Evolutionary conservation across 192 early-diverging fungal genomes (phyloP).

Genomic region (Pilobolus umbonatus): DNA sequence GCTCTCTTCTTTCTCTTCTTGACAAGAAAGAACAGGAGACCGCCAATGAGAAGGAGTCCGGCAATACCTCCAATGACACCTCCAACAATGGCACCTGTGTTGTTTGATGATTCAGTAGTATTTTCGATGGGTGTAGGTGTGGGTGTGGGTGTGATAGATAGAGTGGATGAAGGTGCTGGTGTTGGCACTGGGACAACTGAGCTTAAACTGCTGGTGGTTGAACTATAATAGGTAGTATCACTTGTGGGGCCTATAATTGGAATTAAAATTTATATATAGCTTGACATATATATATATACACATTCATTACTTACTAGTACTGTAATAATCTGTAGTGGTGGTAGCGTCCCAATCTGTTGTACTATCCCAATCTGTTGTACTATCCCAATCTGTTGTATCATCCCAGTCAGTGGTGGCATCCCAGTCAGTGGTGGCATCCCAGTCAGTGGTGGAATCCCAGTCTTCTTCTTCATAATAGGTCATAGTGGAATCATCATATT

Average conservation of each 20-base stretch:
- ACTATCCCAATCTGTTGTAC: too few relatives aligned
- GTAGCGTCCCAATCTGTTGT: too few relatives aligned
- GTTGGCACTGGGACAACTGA: background rate
- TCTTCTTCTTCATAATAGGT: too few relatives aligned
- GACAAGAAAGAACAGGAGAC: constrained; percentile 6
- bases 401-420: too few relatives aligned
- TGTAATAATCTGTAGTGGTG: background rate
- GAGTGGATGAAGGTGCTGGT: background rate
- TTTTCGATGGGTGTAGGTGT: background rate
- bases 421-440: too few relatives aligned
- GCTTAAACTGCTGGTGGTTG: background rate
- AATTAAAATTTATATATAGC: too few relatives aligned
- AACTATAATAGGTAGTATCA: background rate
- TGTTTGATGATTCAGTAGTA: background rate
- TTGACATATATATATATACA: too few relatives aligned
- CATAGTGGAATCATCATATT: too few relatives aligned
- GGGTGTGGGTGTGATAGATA: background rate
- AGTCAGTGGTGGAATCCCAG: too few relatives aligned
- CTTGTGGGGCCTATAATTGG: background rate
- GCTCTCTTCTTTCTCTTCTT: constrained; percentile 1
- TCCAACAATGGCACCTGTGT: constrained; percentile 17
- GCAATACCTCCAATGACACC: constrained; percentile 23
- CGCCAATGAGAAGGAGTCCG: constrained; percentile 18
- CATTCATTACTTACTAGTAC: too few relatives aligned
- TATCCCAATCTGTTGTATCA: too few relatives aligned